These are phyloP conservation scores for Fusarium bactridioides DNA, from an alignment of 2,329 filamentous ascomycete genomes.

Conservation along the genomic window DNA sequence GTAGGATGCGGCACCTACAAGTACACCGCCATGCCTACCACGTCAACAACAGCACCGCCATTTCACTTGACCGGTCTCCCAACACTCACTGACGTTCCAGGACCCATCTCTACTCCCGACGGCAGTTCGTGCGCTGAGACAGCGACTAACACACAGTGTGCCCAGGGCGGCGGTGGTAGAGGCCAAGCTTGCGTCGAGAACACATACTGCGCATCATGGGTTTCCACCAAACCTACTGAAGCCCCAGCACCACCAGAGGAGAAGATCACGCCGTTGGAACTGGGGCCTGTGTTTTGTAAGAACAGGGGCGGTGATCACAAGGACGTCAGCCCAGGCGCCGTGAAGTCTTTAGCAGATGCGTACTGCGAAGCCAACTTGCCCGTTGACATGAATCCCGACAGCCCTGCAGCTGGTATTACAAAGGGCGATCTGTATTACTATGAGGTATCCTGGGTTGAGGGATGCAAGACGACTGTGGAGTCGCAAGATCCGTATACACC, in stretches of 20 bases:
- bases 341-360: neutral
- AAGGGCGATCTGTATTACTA: neutral
- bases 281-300: neutral
- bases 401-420: neutral
- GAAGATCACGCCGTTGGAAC: neutral
- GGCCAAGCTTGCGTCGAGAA: neutral
- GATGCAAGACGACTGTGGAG: neutral
- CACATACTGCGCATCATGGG: constrained; percentile 1
- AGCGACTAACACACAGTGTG: neutral
- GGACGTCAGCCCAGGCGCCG: neutral
- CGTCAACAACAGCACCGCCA: neutral
- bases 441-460: neutral
- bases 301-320: neutral
- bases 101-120: neutral
- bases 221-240: neutral
- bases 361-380: neutral
- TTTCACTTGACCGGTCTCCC: neutral
- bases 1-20: neutral
- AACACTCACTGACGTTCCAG: neutral
- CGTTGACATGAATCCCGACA: neutral
- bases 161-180: neutral
- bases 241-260: neutral
- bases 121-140: neutral
- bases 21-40: neutral
- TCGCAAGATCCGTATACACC: neutral